These are phyloP conservation scores for Crithidia mellificae DNA, from an alignment of 208 protist species.

Conservation along the genomic window DNA sequence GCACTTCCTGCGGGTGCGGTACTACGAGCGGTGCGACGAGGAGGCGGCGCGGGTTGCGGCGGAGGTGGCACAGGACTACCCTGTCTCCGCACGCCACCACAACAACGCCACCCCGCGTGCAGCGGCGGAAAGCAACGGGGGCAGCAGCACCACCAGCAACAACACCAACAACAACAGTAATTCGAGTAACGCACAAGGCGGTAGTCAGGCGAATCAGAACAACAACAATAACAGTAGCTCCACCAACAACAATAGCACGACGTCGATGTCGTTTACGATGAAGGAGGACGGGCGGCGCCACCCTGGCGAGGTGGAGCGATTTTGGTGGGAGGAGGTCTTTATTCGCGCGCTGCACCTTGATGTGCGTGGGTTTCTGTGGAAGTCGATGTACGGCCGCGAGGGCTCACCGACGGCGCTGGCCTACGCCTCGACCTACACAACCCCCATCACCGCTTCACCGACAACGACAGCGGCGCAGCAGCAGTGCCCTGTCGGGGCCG, in stretches of 20 bases:
- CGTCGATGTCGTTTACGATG: neutral
- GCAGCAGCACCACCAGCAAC: neutral
- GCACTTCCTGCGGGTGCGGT: conserved; percentile 40
- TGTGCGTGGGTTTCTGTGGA: conserved; percentile 25
- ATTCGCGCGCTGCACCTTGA: conserved; percentile 24
- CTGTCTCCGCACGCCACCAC: neutral
- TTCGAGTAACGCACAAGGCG: neutral
- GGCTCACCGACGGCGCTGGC: neutral
- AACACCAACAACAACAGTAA: neutral
- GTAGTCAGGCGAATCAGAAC: too few relatives aligned
- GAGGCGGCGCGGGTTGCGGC: neutral
- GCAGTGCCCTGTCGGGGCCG: neutral
- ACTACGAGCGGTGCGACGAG: conserved; percentile 36
- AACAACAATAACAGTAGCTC: too few relatives aligned
- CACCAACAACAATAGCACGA: neutral
- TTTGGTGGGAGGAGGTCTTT: conserved; percentile 23
- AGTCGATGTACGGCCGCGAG: conserved; percentile 20
- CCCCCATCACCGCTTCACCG: conserved; percentile 8
- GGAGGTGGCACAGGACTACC: conserved; percentile 27
- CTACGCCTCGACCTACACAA: conserved; percentile 2
- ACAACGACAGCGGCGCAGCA: neutral
- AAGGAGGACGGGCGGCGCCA: neutral
- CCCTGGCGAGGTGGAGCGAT: conserved; percentile 12
- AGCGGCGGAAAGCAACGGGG: neutral
- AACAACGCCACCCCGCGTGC: neutral